A percentile compares a stretch with the other conserved stretches of the same genome.
These are phyloP conservation scores for Acidomyces sp. DNA, from an alignment of 495 filamentous ascomycete genomes.

Conservation along the genomic window DNA sequence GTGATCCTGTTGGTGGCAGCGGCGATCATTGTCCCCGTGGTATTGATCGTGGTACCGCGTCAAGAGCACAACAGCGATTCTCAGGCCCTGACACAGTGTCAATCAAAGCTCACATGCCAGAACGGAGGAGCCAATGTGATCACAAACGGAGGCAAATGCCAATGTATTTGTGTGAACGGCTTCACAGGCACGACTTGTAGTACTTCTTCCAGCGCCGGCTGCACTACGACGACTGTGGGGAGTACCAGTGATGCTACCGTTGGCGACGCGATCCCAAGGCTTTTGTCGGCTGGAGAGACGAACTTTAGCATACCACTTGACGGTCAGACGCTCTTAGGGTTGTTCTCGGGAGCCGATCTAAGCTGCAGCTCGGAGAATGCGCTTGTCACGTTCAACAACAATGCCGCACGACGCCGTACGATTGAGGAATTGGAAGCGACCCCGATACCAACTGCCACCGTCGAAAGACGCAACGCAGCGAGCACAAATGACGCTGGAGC, in stretches of 20 bases:
- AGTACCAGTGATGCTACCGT: conserved; percentile 54
- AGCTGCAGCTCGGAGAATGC: conserved; percentile 74
- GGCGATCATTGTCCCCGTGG: conserved; percentile 75
- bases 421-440: not conserved
- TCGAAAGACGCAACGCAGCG: not conserved
- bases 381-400: conserved; percentile 64
- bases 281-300: conserved; percentile 48
- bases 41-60: conserved; percentile 60
- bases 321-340: conserved; percentile 49
- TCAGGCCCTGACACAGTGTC: conserved; percentile 26
- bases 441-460: not conserved
- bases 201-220: conserved; percentile 42
- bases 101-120: conserved; percentile 39
- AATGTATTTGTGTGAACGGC: conserved; percentile 76
- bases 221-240: conserved; percentile 50
- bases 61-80: conserved; percentile 33
- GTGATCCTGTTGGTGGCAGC: conserved; percentile 66
- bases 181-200: conserved; percentile 72
- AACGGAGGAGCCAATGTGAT: conserved; percentile 72
- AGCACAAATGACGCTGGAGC: not conserved
- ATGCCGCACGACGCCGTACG: conserved; percentile 19
- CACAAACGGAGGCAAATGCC: conserved; percentile 47
- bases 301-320: conserved; percentile 69
- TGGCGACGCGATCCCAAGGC: conserved; percentile 59
- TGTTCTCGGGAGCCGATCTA: conserved; percentile 60